A percentile compares a stretch with the other conserved stretches of the same genome.
Conservation (phyloP, 345 rosid genomes). For the Murraya paniculata region DNA sequence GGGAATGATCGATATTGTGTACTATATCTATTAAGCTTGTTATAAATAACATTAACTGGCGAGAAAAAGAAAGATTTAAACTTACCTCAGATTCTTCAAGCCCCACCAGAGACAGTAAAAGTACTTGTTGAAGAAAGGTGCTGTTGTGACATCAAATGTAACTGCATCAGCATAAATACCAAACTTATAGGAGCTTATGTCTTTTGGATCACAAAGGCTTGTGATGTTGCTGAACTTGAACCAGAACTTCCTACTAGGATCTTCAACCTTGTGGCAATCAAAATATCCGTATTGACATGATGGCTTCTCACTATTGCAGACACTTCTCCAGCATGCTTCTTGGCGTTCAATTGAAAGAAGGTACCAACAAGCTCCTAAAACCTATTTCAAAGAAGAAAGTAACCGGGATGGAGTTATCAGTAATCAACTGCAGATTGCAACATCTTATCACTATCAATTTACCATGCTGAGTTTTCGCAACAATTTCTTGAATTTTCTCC, state of each 20-base stretch:
- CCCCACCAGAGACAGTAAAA: conserved; percentile 99
- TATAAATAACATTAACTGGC: not conserved
- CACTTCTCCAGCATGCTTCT: conserved; percentile 84
- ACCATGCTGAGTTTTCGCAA: not conserved
- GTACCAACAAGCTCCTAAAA: conserved; percentile 98
- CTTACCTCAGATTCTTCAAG: conserved; percentile 72
- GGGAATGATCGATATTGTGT: not conserved
- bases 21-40: not conserved
- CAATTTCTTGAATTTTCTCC: not conserved
- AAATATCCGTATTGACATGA: conserved; percentile 56
- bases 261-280: conserved; percentile 49
- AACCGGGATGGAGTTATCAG: not conserved
- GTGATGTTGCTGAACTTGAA: conserved; percentile 64
- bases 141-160: conserved; percentile 44
- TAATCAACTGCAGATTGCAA: not conserved
- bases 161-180: conserved; percentile 80
- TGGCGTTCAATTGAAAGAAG: conserved; percentile 77
- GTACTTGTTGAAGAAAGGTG: conserved; percentile 75
- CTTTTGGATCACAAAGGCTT: conserved; percentile 43
- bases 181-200: conserved; percentile 43
- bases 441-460: not conserved
- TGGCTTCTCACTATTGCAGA: conserved; percentile 46
- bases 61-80: not conserved
- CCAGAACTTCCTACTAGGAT: conserved; percentile 50
- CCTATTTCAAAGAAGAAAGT: conserved; percentile 33